Evolutionary conservation across 2,329 filamentous ascomycete genomes (phyloP).

Genomic region (Talaromyces pinophilus): DNA sequence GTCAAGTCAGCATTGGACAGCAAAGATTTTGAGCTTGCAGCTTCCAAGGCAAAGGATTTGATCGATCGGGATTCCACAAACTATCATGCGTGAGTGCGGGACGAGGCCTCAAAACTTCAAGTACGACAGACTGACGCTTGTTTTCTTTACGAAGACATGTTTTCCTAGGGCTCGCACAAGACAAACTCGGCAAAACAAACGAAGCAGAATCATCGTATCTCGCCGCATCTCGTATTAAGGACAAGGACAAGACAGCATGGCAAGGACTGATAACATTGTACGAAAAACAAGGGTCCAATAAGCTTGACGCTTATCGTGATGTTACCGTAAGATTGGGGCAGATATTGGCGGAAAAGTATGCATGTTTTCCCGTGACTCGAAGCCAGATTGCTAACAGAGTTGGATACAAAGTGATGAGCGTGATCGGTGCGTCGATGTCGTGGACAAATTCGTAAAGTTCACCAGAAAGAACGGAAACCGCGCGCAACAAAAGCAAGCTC

Average conservation of each 20-base stretch:
- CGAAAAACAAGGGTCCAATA: slow-evolving; percentile 70
- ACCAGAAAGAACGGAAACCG: slow-evolving; percentile 71
- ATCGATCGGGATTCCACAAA: slow-evolving; percentile 72
- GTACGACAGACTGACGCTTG: slow-evolving; percentile 22
- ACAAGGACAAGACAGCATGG: slow-evolving; percentile 80
- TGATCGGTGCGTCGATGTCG: slow-evolving; percentile 60
- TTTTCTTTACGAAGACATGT: slow-evolving; percentile 59
- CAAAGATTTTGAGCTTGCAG: slow-evolving; percentile 75
- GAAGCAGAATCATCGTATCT: slow-evolving; percentile 77
- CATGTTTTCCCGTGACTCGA: neutral
- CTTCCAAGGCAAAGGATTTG: slow-evolving; percentile 67
- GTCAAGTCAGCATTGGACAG: slow-evolving; percentile 76
- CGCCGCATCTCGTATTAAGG: slow-evolving; percentile 69
- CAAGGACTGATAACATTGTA: slow-evolving; percentile 85
- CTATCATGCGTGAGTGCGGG: slow-evolving; percentile 70
- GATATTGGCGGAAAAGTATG: slow-evolving; percentile 68
- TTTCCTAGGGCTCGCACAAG: slow-evolving; percentile 82
- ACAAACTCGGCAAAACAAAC: slow-evolving; percentile 70
- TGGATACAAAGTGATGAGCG: slow-evolving; percentile 54
- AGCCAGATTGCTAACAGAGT: neutral
- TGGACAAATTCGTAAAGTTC: slow-evolving; percentile 78
- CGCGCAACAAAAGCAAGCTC: slow-evolving; percentile 71
- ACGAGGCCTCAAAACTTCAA: slow-evolving; percentile 6
- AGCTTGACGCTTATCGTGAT: slow-evolving; percentile 71
- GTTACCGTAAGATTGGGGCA: slow-evolving; percentile 73